Evolutionary conservation across 352 stramenopile species (phyloP).

Genomic region (Elongisporangium senticosum): DNA sequence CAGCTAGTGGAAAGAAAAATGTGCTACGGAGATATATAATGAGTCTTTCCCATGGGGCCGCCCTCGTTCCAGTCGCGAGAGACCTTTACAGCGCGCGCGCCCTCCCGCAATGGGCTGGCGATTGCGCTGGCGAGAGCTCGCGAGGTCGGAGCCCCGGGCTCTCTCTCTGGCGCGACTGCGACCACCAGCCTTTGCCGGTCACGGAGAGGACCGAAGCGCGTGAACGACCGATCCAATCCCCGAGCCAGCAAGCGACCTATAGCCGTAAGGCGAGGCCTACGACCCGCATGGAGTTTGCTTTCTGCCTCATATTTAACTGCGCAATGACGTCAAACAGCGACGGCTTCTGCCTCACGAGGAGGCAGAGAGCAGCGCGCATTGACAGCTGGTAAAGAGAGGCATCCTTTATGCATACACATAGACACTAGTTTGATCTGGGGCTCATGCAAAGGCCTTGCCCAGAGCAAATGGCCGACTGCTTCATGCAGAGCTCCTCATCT

Average conservation of each 20-base stretch:
- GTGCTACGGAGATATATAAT: slow-evolving; percentile 16
- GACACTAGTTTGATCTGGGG: not conserved
- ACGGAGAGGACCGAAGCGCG: slow-evolving; percentile 12
- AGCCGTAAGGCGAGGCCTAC: slow-evolving; percentile 19
- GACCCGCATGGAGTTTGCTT: slow-evolving; percentile 22
- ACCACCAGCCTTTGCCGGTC: slow-evolving; percentile 1
- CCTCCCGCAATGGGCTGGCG: slow-evolving; percentile 43
- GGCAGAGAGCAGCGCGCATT: slow-evolving; percentile 22
- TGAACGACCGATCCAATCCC: slow-evolving; percentile 6
- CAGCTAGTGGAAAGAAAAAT: slow-evolving; percentile 70
- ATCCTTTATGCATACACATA: slow-evolving; percentile 4
- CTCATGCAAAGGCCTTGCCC: not conserved
- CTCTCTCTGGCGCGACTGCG: slow-evolving; percentile 20
- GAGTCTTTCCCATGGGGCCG: slow-evolving; percentile 26
- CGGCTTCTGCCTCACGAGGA: slow-evolving; percentile 12
- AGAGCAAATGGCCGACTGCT: slow-evolving; percentile 1
- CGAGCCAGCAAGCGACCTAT: slow-evolving; percentile 21
- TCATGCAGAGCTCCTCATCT: not conserved
- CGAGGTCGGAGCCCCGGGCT: slow-evolving; percentile 8
- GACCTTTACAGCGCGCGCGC: slow-evolving; percentile 27
- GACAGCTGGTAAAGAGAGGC: slow-evolving; percentile 71
- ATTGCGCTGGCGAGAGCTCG: slow-evolving; percentile 26
- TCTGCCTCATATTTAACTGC: slow-evolving; percentile 79
- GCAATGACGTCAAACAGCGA: slow-evolving; percentile 30
- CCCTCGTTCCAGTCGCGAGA: slow-evolving; percentile 32